Conservation (phyloP, 495 filamentous ascomycete species). For the Talaromyces proteolyticus region DNA sequence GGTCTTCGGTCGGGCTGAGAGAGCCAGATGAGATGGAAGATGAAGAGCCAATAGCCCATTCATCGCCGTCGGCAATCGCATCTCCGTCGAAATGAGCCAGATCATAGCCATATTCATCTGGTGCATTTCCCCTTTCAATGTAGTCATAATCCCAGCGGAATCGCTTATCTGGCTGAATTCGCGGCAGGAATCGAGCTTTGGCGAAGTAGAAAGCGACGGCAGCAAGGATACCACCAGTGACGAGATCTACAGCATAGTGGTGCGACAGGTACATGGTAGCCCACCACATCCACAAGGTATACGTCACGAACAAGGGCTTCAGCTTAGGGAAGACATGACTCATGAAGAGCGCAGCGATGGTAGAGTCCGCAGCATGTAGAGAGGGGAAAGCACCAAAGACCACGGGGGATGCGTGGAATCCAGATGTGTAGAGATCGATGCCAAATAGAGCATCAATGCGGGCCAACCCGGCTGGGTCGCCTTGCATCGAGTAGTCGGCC, state of each 20-base stretch:
- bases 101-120: slow-evolving; percentile 49
- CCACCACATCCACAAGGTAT: slow-evolving; percentile 94
- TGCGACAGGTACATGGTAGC: slow-evolving; percentile 97
- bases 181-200: slow-evolving; percentile 72
- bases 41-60: slow-evolving; percentile 70
- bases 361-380: slow-evolving; percentile 79
- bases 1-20: slow-evolving; percentile 56
- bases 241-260: slow-evolving; percentile 91
- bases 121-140: slow-evolving; percentile 66
- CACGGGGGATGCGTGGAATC: slow-evolving; percentile 79
- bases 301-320: slow-evolving; percentile 68
- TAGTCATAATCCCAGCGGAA: slow-evolving; percentile 97
- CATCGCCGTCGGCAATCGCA: slow-evolving; percentile 57
- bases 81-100: slow-evolving; percentile 49
- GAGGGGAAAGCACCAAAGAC: slow-evolving; percentile 95
- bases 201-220: slow-evolving; percentile 75
- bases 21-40: slow-evolving; percentile 62
- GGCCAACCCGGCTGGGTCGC: slow-evolving; percentile 80
- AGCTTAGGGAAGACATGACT: slow-evolving; percentile 79
- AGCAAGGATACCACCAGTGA: slow-evolving; percentile 77
- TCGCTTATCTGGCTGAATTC: slow-evolving; percentile 72
- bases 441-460: slow-evolving; percentile 86
- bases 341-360: slow-evolving; percentile 88
- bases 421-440: slow-evolving; percentile 85
- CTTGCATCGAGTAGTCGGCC: slow-evolving; percentile 84